Conservation (phyloP, 106 monocot genomes). For the Apostasia ramifera region DNA sequence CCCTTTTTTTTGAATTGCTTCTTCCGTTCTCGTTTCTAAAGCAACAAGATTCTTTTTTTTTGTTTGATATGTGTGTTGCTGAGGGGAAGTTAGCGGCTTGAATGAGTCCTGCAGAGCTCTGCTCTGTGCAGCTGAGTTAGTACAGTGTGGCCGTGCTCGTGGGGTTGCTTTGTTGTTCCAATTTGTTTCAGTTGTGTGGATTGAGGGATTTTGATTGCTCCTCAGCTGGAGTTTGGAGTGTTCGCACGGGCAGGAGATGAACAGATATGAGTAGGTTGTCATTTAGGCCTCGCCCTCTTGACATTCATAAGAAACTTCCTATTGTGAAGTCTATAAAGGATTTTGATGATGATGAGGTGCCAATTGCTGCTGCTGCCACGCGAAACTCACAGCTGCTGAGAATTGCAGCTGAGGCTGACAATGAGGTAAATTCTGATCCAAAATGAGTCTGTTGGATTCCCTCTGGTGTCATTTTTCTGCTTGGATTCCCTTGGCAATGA, state of each 20-base stretch:
- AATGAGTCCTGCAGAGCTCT: not conserved
- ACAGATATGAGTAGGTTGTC: constrained; percentile 90
- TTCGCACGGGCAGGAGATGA: constrained; percentile 35
- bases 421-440: constrained; percentile 47
- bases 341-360: constrained; percentile 82
- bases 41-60: constrained; percentile 6
- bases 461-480: too few relatives aligned
- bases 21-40: not conserved
- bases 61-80: not conserved
- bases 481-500: too few relatives aligned
- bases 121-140: not conserved
- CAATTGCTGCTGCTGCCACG: constrained; percentile 41
- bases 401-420: constrained; percentile 49
- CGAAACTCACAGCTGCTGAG: constrained; percentile 62
- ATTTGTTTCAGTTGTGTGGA: not conserved
- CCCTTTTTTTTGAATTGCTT: not conserved
- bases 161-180: not conserved
- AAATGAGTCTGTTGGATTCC: too few relatives aligned
- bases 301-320: constrained; percentile 96
- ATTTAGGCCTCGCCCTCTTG: constrained; percentile 95
- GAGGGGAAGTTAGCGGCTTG: not conserved
- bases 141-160: constrained; percentile 10
- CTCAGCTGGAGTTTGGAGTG: not conserved
- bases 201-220: constrained; percentile 7
- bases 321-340: constrained; percentile 89